A percentile compares a stretch with the other conserved stretches of the same genome.
Evolutionary conservation across 2,329 filamentous ascomycete genomes (phyloP).

Genomic region (Xylogone sp.): DNA sequence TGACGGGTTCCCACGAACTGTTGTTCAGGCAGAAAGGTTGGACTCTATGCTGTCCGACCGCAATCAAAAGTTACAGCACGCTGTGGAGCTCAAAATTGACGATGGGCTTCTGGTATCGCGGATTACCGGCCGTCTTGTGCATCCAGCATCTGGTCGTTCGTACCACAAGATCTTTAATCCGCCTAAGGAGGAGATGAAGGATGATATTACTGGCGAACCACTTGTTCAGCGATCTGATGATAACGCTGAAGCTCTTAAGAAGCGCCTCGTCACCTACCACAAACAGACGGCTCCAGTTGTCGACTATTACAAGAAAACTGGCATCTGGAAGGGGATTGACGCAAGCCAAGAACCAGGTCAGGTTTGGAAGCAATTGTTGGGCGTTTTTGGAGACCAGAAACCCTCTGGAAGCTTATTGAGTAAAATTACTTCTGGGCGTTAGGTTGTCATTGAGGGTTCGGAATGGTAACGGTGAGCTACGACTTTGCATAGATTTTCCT

Average conservation of each 20-base stretch:
- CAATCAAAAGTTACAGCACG: slow-evolving; percentile 86
- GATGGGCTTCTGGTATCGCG: slow-evolving; percentile 89
- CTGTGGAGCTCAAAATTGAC: slow-evolving; percentile 94
- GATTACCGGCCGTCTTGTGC: slow-evolving; percentile 93
- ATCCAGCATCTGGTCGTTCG: slow-evolving; percentile 91
- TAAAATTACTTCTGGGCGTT: slow-evolving; percentile 27
- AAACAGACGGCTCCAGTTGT: slow-evolving; percentile 90
- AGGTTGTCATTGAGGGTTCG: slow-evolving; percentile 5
- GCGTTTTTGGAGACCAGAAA: slow-evolving; percentile 71
- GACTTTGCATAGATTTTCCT: slow-evolving; percentile 25
- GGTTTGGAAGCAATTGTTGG: slow-evolving; percentile 91
- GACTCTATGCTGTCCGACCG: slow-evolving; percentile 82
- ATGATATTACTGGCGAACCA: slow-evolving; percentile 95
- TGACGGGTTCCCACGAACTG: slow-evolving; percentile 96
- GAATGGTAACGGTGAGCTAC: slow-evolving; percentile 7
- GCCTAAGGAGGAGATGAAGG: slow-evolving; percentile 88
- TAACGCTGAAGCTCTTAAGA: slow-evolving; percentile 93
- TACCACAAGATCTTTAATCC: slow-evolving; percentile 99
- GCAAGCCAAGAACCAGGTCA: slow-evolving; percentile 93
- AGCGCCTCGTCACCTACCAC: slow-evolving; percentile 91
- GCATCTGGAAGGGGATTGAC: slow-evolving; percentile 94
- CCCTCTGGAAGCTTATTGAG: slow-evolving; percentile 27
- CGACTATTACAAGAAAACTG: slow-evolving; percentile 93
- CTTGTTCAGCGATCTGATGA: slow-evolving; percentile 95
- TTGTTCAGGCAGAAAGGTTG: slow-evolving; percentile 90